These are phyloP conservation scores for Pezicula neosporulosa DNA, from an alignment of 2,329 filamentous ascomycete species.

Conservation along the genomic window DNA sequence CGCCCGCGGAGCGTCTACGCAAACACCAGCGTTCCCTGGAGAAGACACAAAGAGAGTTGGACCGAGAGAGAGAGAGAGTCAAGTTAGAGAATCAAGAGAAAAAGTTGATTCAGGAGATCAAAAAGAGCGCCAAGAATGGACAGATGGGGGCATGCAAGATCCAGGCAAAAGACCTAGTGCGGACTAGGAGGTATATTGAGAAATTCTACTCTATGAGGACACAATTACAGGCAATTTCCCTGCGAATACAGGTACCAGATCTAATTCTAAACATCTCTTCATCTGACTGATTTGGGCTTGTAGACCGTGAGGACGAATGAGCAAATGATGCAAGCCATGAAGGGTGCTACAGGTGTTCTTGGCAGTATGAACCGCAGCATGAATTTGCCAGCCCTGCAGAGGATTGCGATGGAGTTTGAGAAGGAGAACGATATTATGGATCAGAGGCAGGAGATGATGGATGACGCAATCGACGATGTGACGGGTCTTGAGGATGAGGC, in stretches of 20 bases:
- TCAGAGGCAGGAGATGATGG: slow-evolving; percentile 99
- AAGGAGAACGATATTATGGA: slow-evolving; percentile 99
- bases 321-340: slow-evolving; percentile 99
- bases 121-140: slow-evolving; percentile 95
- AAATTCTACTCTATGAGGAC: slow-evolving; percentile 99
- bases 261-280: not conserved
- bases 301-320: slow-evolving; percentile 97
- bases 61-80: slow-evolving; percentile 87
- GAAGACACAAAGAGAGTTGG: slow-evolving; percentile 94
- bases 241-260: slow-evolving; percentile 77
- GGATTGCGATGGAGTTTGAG: slow-evolving; percentile 99
- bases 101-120: slow-evolving; percentile 93
- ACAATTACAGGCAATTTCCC: slow-evolving; percentile 90
- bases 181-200: slow-evolving; percentile 91
- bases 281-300: not conserved
- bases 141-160: slow-evolving; percentile 99
- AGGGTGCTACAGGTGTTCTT: slow-evolving; percentile 87
- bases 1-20: slow-evolving; percentile 84
- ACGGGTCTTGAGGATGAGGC: slow-evolving; percentile 89
- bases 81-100: slow-evolving; percentile 99
- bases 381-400: slow-evolving; percentile 92
- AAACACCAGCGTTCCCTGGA: slow-evolving; percentile 96
- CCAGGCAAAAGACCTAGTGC: slow-evolving; percentile 93
- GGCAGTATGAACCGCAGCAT: slow-evolving; percentile 97
- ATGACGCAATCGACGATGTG: slow-evolving; percentile 95